phyloP scores from a whole-genome alignment of 148 eudicot species.

The Silene conica region DNA sequence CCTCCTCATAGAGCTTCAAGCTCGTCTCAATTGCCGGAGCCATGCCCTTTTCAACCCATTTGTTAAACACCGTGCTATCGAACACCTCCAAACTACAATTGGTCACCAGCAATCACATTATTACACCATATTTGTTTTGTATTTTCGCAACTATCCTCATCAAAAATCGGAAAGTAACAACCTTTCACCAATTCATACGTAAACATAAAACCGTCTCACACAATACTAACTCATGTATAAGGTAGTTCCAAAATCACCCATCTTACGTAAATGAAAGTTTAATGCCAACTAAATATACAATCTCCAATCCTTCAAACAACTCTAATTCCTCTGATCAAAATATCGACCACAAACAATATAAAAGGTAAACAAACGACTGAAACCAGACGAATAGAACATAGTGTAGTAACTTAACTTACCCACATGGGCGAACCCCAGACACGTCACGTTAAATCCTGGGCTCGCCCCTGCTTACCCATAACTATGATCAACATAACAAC shows the following conservation, averaged over 20 bases:
- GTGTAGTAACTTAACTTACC: too few relatives aligned
- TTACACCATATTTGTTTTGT: too few relatives aligned
- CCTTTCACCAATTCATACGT: too few relatives aligned
- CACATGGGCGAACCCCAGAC: too few relatives aligned
- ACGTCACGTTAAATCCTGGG: too few relatives aligned
- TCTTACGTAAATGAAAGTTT: background rate
- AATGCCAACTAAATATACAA: background rate
- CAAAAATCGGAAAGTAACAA: background rate
- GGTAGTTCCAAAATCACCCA: background rate
- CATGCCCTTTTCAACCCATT: slow-evolving; percentile 69
- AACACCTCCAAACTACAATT: slow-evolving; percentile 70
- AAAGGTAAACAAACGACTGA: too few relatives aligned
- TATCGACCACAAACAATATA: too few relatives aligned
- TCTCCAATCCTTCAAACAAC: background rate
- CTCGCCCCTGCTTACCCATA: too few relatives aligned
- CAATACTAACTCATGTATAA: background rate
- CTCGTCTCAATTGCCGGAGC: slow-evolving; percentile 62
- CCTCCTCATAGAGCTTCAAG: slow-evolving; percentile 73
- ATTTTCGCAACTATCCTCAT: background rate
- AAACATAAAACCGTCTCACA: background rate
- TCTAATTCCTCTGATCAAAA: background rate
- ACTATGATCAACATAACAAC: too few relatives aligned
- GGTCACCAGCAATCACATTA: slow-evolving; percentile 25
- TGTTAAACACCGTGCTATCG: slow-evolving; percentile 54
- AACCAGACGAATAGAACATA: too few relatives aligned